Evolutionary conservation across 352 stramenopile genomes (phyloP).

Genomic region (Phytophthora sojae): DNA sequence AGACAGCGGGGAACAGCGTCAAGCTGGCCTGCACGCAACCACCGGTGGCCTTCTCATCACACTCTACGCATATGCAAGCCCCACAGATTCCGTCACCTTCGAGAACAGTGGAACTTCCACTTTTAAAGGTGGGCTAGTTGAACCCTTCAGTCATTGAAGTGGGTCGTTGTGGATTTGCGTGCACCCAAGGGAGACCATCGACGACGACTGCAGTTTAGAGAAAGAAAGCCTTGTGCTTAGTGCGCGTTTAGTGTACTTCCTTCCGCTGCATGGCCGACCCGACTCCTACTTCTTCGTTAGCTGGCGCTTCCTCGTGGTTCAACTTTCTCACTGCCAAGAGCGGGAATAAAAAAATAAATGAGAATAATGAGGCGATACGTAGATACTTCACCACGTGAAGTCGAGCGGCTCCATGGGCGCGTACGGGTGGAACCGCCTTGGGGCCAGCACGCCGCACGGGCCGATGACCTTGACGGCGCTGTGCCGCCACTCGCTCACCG

Average conservation of each 20-base stretch:
- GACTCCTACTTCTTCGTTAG: not conserved
- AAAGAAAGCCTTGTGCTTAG: not conserved
- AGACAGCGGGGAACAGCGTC: not conserved
- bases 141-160: not conserved
- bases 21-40: no score
- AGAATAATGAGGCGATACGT: not conserved
- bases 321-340: not conserved
- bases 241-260: constrained; percentile 3
- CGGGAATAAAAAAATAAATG: constrained; percentile 2
- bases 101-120: not conserved
- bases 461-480: constrained; percentile 47
- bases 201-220: constrained; percentile 3
- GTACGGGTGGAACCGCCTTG: constrained; percentile 39
- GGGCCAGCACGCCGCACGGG: constrained; percentile 16
- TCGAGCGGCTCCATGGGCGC: constrained; percentile 26
- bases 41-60: no score
- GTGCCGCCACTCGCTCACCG: constrained; percentile 45
- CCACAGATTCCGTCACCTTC: no score
- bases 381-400: constrained; percentile 46
- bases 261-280: not conserved
- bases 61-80: no score
- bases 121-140: no score
- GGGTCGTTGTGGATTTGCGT: not conserved
- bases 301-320: not conserved
- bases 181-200: not conserved